These are phyloP conservation scores for Castanospermum australe DNA, from an alignment of 306 rosid genomes.

Conservation along the genomic window DNA sequence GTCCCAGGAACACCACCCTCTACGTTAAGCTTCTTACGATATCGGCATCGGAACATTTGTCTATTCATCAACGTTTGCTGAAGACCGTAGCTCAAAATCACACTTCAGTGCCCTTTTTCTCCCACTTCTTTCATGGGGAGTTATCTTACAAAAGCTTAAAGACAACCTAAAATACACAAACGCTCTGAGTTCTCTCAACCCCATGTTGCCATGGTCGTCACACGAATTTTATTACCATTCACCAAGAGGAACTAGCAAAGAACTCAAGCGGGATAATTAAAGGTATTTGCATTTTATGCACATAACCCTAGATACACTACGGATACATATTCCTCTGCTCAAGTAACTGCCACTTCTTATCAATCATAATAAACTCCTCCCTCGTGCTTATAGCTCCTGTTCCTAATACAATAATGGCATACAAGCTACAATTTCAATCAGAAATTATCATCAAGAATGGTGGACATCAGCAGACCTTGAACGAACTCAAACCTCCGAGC, in stretches of 20 bases:
- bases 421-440: not conserved
- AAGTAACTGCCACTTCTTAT: conserved; percentile 20
- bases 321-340: conserved; percentile 29
- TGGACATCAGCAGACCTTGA: conserved; percentile 77
- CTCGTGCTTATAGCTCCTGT: conserved; percentile 10
- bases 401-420: not conserved
- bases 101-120: not conserved
- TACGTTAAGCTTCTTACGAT: not conserved
- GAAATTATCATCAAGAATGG: conserved; percentile 57
- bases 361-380: conserved; percentile 22
- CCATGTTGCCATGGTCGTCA: not conserved
- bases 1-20: not conserved
- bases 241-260: not conserved
- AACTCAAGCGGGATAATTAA: not conserved
- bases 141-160: not conserved
- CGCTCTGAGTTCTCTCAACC: not conserved
- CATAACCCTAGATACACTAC: conserved; percentile 20
- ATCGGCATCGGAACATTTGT: too few species aligned
- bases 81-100: not conserved
- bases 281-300: conserved; percentile 31
- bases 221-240: not conserved
- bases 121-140: too few species aligned
- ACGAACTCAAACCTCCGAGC: conserved; percentile 72
- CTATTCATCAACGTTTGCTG: too few species aligned
- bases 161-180: not conserved